Conservation (phyloP, 306 rosid genomes). For the Morella rubra region DNA sequence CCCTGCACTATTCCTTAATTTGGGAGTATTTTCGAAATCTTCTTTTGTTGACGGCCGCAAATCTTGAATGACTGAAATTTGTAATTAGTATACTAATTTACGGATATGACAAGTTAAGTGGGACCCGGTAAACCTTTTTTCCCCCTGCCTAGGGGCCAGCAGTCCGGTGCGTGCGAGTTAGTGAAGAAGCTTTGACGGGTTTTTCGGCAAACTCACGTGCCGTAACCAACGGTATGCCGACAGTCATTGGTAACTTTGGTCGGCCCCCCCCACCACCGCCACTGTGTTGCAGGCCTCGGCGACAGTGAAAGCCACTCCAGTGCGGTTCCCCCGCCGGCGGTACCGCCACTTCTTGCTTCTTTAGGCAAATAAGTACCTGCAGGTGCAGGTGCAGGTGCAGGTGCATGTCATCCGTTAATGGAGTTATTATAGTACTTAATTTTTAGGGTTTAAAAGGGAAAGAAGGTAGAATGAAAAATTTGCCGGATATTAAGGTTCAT, state of each 20-base stretch:
- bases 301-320: neutral
- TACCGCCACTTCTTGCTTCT: slow-evolving; percentile 8
- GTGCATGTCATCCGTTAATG: too few species aligned
- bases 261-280: slow-evolving; percentile 29
- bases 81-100: too few species aligned
- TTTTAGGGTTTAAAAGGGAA: too few species aligned
- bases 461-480: too few species aligned
- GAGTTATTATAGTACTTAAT: too few species aligned
- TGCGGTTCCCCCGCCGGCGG: slow-evolving; percentile 36
- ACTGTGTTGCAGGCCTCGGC: neutral
- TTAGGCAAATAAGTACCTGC: neutral
- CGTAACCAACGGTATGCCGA: slow-evolving; percentile 40
- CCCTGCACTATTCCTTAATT: neutral
- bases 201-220: slow-evolving; percentile 18
- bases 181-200: neutral
- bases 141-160: neutral
- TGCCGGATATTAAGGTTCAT: too few species aligned
- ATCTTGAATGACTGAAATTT: slow-evolving; percentile 11
- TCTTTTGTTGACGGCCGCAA: slow-evolving; percentile 27
- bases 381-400: neutral
- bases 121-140: neutral
- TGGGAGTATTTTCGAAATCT: neutral
- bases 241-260: slow-evolving; percentile 25
- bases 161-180: neutral
- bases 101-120: neutral